phyloP scores from a whole-genome alignment of 495 filamentous ascomycete genomes.

The Penicillium coprophilum region DNA sequence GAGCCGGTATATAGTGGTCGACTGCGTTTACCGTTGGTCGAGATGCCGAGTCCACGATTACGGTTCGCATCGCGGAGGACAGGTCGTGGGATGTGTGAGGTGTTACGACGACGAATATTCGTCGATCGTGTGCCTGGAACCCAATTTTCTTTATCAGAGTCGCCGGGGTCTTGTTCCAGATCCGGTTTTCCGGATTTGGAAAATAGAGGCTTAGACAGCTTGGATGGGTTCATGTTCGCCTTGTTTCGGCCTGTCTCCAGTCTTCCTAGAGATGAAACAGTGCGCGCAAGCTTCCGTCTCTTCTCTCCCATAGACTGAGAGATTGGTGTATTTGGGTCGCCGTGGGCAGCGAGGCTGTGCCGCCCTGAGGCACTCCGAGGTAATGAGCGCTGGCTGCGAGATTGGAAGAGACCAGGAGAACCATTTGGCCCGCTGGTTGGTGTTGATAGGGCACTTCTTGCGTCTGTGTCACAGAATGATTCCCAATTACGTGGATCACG shows the following conservation, averaged over 20 bases:
- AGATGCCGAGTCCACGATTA: slow-evolving; percentile 27
- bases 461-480: slow-evolving; percentile 72
- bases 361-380: slow-evolving; percentile 41
- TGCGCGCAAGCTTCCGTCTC: slow-evolving; percentile 59
- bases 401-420: slow-evolving; percentile 70
- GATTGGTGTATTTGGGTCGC: slow-evolving; percentile 46
- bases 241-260: slow-evolving; percentile 52
- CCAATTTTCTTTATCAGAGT: slow-evolving; percentile 97
- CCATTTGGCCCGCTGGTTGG: slow-evolving; percentile 71
- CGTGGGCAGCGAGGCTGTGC: slow-evolving; percentile 53
- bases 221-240: slow-evolving; percentile 18
- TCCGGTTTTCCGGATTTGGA: slow-evolving; percentile 31
- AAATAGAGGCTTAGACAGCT: slow-evolving; percentile 29
- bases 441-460: slow-evolving; percentile 66
- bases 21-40: slow-evolving; percentile 37
- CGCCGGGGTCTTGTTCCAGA: slow-evolving; percentile 53
- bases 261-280: slow-evolving; percentile 65
- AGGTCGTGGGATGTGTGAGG: slow-evolving; percentile 38
- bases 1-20: slow-evolving; percentile 32
- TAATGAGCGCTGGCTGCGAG: slow-evolving; percentile 53
- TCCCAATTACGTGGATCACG: slow-evolving; percentile 84
- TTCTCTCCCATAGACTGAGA: slow-evolving; percentile 55
- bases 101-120: slow-evolving; percentile 39
- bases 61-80: slow-evolving; percentile 49
- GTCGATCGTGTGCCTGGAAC: slow-evolving; percentile 53